Conservation (phyloP, 331 rosid genomes). For the Saraca asoca region DNA sequence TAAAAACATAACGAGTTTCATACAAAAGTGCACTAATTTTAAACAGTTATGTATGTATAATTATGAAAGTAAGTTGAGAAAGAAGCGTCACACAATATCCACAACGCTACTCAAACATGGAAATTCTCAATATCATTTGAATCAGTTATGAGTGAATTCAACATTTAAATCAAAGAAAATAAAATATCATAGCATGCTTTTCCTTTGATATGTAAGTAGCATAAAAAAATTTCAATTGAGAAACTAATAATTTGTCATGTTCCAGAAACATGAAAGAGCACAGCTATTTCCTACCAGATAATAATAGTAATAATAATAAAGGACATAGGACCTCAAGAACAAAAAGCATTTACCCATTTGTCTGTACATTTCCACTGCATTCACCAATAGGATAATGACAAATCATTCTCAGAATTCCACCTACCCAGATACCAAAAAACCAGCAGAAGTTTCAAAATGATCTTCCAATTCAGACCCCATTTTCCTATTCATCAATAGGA, state of each 20-base stretch:
- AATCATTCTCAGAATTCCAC: slow-evolving; percentile 30
- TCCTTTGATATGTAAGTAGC: background rate
- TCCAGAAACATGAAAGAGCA: slow-evolving; percentile 42
- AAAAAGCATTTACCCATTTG: slow-evolving; percentile 37
- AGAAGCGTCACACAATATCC: too few species aligned
- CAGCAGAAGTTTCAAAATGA: slow-evolving; percentile 36
- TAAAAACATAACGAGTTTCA: too few species aligned
- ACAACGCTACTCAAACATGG: too few species aligned
- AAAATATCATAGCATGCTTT: background rate
- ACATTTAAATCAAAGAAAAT: slow-evolving; percentile 28
- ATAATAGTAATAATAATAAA: slow-evolving; percentile 22
- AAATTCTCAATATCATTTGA: slow-evolving; percentile 23
- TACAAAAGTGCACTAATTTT: too few species aligned
- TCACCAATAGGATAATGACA: slow-evolving; percentile 36
- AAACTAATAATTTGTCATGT: slow-evolving; percentile 28
- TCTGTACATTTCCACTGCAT: slow-evolving; percentile 53
- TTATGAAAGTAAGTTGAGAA: too few species aligned
- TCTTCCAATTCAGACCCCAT: slow-evolving; percentile 44
- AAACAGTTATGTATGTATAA: too few species aligned
- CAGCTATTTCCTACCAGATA: slow-evolving; percentile 40
- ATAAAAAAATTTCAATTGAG: slow-evolving; percentile 31
- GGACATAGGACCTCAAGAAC: slow-evolving; percentile 23
- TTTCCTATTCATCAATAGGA: slow-evolving; percentile 64
- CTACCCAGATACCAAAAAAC: slow-evolving; percentile 33
- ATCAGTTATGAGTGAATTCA: slow-evolving; percentile 1